Evolutionary conservation across 495 filamentous ascomycete genomes (phyloP).

Genomic region (Xylaria scruposa): DNA sequence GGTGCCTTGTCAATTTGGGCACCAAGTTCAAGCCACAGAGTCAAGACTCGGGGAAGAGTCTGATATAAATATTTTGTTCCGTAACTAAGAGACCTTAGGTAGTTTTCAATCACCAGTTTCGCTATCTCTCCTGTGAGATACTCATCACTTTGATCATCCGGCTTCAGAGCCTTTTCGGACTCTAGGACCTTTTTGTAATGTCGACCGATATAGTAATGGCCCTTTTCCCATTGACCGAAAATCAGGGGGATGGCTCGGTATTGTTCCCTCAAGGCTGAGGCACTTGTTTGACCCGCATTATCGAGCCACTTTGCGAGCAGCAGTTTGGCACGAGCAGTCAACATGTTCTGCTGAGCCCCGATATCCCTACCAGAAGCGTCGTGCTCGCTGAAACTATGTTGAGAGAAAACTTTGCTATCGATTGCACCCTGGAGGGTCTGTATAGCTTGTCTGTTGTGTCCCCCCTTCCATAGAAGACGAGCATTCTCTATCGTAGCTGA

Average conservation of each 20-base stretch:
- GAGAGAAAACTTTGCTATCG: slow-evolving; percentile 68
- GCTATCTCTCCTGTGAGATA: slow-evolving; percentile 78
- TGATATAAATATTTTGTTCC: slow-evolving; percentile 96
- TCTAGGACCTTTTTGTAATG: slow-evolving; percentile 97
- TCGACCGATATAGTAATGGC: slow-evolving; percentile 93
- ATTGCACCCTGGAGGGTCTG: slow-evolving; percentile 87
- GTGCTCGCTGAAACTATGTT: slow-evolving; percentile 47
- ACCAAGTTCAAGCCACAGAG: slow-evolving; percentile 92
- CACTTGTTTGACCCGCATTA: slow-evolving; percentile 86
- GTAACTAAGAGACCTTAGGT: slow-evolving; percentile 80
- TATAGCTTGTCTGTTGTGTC: slow-evolving; percentile 93
- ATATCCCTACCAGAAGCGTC: slow-evolving; percentile 51
- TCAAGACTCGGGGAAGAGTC: slow-evolving; percentile 86
- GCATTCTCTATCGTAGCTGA: slow-evolving; percentile 93
- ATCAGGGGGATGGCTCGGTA: slow-evolving; percentile 75
- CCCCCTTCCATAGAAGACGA: slow-evolving; percentile 90
- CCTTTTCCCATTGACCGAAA: slow-evolving; percentile 85
- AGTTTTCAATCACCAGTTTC: slow-evolving; percentile 92
- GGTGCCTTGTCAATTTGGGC: slow-evolving; percentile 70
- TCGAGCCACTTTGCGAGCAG: slow-evolving; percentile 97
- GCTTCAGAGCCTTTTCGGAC: slow-evolving; percentile 78
- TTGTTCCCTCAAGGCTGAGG: slow-evolving; percentile 73
- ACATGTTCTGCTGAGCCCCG: slow-evolving; percentile 59
- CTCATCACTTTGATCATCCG: slow-evolving; percentile 63
- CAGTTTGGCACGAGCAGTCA: slow-evolving; percentile 73